Evolutionary conservation across 1,139 yeast species (phyloP).

Genomic region (Kodamaea plutei): DNA sequence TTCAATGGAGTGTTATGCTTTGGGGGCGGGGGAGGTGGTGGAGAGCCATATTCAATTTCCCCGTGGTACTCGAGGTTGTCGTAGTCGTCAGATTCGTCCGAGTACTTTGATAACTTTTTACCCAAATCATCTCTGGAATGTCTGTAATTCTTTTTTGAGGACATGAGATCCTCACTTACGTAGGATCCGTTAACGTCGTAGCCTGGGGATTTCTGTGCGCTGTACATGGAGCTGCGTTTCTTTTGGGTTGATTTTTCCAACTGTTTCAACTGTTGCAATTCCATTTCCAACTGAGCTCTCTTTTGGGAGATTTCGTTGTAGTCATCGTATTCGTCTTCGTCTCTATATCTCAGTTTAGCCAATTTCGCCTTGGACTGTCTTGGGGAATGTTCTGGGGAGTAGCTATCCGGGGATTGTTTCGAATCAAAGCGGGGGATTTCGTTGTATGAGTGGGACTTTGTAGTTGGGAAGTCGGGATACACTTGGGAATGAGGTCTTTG

Average conservation of each 20-base stretch:
- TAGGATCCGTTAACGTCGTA: slow-evolving; percentile 25
- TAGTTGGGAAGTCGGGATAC: slow-evolving; percentile 2
- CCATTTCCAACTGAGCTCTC: slow-evolving; percentile 39
- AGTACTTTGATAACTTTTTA: slow-evolving; percentile 25
- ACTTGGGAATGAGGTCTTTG: slow-evolving; percentile 19
- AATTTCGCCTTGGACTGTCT: slow-evolving; percentile 2
- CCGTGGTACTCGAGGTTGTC: slow-evolving; percentile 13
- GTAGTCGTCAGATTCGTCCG: slow-evolving; percentile 7
- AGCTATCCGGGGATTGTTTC: slow-evolving; percentile 20
- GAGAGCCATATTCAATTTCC: slow-evolving; percentile 11
- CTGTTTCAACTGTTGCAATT: slow-evolving; percentile 34
- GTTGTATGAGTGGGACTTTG: slow-evolving; percentile 1
- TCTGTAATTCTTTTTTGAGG: slow-evolving; percentile 27
- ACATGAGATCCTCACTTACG: slow-evolving; percentile 34
- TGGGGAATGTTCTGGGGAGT: slow-evolving; percentile 24
- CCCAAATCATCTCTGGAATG: slow-evolving; percentile 38
- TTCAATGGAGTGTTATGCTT: slow-evolving; percentile 23
- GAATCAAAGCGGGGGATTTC: slow-evolving; percentile 13
- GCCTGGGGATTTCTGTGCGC: slow-evolving; percentile 7
- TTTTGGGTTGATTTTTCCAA: slow-evolving; percentile 28
- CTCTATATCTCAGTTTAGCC: not conserved
- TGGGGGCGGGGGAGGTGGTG: slow-evolving; percentile 56
- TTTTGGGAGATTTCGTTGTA: slow-evolving; percentile 31
- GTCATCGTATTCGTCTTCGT: slow-evolving; percentile 13
- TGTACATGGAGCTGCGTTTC: slow-evolving; percentile 8